Base-by-base conservation (phyloP, 768 basidiomycete species). In the Albatrellus ellisii region DNA sequence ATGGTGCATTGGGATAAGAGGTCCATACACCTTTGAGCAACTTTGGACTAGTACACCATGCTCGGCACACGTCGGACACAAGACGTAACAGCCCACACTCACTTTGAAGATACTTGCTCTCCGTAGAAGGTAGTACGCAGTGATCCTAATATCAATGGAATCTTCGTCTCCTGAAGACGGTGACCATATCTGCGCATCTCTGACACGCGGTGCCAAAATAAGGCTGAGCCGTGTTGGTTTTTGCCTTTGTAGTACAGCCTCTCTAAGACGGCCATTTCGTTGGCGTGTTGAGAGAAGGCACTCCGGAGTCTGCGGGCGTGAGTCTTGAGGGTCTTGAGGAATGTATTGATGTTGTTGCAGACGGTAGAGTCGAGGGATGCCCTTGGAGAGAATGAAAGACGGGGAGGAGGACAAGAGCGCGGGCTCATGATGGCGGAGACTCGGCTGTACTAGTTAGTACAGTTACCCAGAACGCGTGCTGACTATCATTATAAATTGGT, bases 211-310 rank as follows among this genome's bases (percentile, higher is more conserved):
- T 70, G 65, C 79, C 82, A 87, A 56, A 84, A 85, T 9, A 85
- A 58, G 20, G 79, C 70, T 3, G 65, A 54, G 24, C 75, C 69
- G 54, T 83, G 81, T 52, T 89, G 85, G 49, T 86, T 88, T 54
- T 80, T 84, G 48, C 74, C 75, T 51, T 83, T 84, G 61, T 88
- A 87, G 55, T 77, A 78, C 2, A 87, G 55, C 46, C 79, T 66
- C 50, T 78, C 73, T 26, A 87, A 62, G 15, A 82, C 57, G 39
- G 69, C 69, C 4, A 73, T 55, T 51, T 85, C 81, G 21, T 72
- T 66, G 2, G 59, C 49, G 31, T 70, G 65, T 11, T 62, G 54
- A 12, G 60, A 46, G 34, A 73, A 50, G 9, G 62, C 60, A 29
- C 63, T 54, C 36, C 68, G 70, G 14, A 82, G 64, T 22, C 67